phyloP scores from a whole-genome alignment of 2,329 filamentous ascomycete species.

The Nigrospora sphaerica region DNA sequence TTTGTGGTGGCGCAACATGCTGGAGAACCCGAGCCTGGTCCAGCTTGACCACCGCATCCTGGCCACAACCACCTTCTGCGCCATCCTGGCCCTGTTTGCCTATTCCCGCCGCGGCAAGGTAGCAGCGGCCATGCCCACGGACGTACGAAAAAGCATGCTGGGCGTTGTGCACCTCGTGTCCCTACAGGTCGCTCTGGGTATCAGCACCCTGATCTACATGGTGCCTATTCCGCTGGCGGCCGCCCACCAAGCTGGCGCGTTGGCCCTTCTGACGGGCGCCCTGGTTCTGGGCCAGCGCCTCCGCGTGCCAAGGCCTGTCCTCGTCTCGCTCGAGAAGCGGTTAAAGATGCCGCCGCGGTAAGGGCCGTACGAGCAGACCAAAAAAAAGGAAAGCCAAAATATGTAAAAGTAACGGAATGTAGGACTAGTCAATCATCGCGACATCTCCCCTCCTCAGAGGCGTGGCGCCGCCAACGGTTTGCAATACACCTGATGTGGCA shows the following conservation, averaged over 20 bases:
- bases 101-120: slow-evolving; percentile 65
- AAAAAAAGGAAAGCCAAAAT: too few relatives aligned
- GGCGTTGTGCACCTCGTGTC: slow-evolving; percentile 79
- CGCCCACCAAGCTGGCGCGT: slow-evolving; percentile 83
- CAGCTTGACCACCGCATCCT: slow-evolving; percentile 94
- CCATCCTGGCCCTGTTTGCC: slow-evolving; percentile 71
- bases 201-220: slow-evolving; percentile 87
- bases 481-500: too few relatives aligned
- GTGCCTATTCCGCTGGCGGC: slow-evolving; percentile 85
- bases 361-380: neutral
- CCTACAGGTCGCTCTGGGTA: slow-evolving; percentile 79
- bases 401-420: too few relatives aligned
- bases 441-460: too few relatives aligned
- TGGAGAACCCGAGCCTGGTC: slow-evolving; percentile 93
- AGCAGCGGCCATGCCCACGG: slow-evolving; percentile 50
- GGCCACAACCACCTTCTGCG: slow-evolving; percentile 80
- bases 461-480: too few relatives aligned
- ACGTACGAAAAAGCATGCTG: slow-evolving; percentile 61
- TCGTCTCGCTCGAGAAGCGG: slow-evolving; percentile 50
- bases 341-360: slow-evolving; percentile 13
- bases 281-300: slow-evolving; percentile 73
- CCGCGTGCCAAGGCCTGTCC: slow-evolving; percentile 61
- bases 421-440: too few relatives aligned
- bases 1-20: slow-evolving; percentile 93
- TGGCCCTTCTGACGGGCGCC: slow-evolving; percentile 77